A percentile compares a stretch with the other conserved stretches of the same genome.
Conservation (phyloP, 1,284 basidiomycete species). For the Pseudozyma pruni region DNA sequence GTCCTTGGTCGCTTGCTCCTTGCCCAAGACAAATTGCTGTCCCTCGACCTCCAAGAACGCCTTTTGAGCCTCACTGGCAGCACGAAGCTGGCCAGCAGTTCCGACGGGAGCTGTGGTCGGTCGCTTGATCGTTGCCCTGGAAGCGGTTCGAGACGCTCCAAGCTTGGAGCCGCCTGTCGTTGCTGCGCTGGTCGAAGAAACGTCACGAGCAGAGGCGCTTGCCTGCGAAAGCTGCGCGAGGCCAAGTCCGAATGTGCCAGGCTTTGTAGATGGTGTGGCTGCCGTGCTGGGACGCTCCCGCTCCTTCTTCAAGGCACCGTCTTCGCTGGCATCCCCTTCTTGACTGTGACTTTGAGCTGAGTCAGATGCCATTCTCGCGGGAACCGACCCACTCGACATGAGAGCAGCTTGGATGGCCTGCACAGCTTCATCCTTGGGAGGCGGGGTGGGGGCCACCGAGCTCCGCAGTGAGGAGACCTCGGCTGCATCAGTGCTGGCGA, state of each 20-base stretch:
- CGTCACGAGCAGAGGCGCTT: constrained; percentile 20
- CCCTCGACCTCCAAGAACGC: constrained; percentile 46
- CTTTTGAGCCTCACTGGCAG: constrained; percentile 8
- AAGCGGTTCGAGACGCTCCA: constrained; percentile 18
- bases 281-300: constrained; percentile 22
- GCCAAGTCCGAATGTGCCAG: constrained; percentile 5
- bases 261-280: background rate
- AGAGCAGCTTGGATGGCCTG: constrained; percentile 12
- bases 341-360: constrained; percentile 24
- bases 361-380: constrained; percentile 30
- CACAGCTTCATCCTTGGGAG: constrained; percentile 10
- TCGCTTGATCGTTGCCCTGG: constrained; percentile 42
- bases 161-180: background rate
- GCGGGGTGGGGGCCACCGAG: constrained; percentile 13
- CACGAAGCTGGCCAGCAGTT: constrained; percentile 23
- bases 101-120: constrained; percentile 41
- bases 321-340: background rate
- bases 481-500: constrained; percentile 5
- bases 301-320: background rate
- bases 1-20: constrained; percentile 14
- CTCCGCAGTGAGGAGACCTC: constrained; percentile 12
- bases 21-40: constrained; percentile 36
- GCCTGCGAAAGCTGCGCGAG: constrained; percentile 4
- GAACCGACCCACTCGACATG: constrained; percentile 26
- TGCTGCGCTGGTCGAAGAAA: constrained; percentile 1